phyloP scores from a whole-genome alignment of 176 grass and related monocot genomes.

The Poa pratensis region DNA sequence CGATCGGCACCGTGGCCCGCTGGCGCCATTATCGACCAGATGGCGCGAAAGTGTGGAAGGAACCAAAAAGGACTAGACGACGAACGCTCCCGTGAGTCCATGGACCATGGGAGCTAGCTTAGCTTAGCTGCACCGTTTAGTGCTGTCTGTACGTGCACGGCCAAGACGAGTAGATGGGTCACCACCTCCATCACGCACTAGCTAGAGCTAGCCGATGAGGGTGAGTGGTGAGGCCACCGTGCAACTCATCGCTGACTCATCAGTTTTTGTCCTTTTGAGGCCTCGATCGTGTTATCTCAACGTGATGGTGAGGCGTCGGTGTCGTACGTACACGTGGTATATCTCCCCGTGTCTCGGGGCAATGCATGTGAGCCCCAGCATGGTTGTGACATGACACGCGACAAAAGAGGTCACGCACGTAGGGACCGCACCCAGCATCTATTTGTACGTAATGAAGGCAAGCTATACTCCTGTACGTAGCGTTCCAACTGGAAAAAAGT shows the following conservation, averaged over 20 bases:
- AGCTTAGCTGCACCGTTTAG: no score
- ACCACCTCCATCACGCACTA: background rate
- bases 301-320: background rate
- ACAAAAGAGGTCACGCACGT: background rate
- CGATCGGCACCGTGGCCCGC: background rate
- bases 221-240: background rate
- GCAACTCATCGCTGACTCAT: background rate
- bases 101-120: no score
- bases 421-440: background rate
- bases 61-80: background rate
- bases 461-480: background rate
- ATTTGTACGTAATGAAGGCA: background rate
- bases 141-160: background rate
- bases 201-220: background rate
- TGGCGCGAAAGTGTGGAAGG: constrained; percentile 8
- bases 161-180: background rate
- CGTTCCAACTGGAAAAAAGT: background rate
- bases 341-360: background rate
- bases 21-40: background rate
- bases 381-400: background rate
- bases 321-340: background rate
- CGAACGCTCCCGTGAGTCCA: background rate
- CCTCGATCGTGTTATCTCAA: background rate
- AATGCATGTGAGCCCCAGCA: constrained; percentile 10
- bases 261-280: background rate